Evolutionary conservation across 2,329 filamentous ascomycete genomes (phyloP).

Genomic region (Paraphoma sp.): DNA sequence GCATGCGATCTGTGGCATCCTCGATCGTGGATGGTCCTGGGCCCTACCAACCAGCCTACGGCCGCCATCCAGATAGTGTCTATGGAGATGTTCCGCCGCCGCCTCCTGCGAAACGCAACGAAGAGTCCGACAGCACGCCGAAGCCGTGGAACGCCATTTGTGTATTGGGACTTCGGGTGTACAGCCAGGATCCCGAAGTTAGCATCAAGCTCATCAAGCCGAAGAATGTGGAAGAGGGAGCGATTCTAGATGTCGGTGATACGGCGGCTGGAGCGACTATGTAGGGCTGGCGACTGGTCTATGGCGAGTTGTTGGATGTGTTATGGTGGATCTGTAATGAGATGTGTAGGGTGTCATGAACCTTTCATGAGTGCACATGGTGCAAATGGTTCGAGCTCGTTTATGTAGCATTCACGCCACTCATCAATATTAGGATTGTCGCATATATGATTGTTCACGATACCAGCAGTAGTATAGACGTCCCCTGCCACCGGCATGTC

Average conservation of each 20-base stretch:
- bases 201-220: constrained; percentile 43
- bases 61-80: constrained; percentile 2
- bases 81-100: constrained; percentile 9
- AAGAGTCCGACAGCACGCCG: constrained; percentile 18
- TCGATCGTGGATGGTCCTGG: not conserved
- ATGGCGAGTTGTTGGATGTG: too few species aligned
- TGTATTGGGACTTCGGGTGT: constrained; percentile 64
- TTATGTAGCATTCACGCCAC: too few species aligned
- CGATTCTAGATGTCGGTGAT: constrained; percentile 38
- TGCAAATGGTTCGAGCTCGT: too few species aligned
- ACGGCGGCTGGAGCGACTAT: constrained; percentile 45
- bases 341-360: not conserved
- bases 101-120: not conserved
- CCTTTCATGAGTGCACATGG: too few species aligned
- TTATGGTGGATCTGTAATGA: not conserved
- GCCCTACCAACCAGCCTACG: not conserved
- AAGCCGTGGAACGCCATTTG: constrained; percentile 67
- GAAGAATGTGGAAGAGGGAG: constrained; percentile 36
- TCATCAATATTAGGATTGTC: too few species aligned
- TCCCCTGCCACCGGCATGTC: too few species aligned
- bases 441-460: too few species aligned
- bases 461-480: too few species aligned
- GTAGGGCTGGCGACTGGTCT: constrained; percentile 11
- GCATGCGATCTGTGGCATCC: not conserved
- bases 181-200: constrained; percentile 36